Evolutionary conservation across 306 rosid genomes (phyloP), one percentile per base, ranked within the genome.

Genomic region (Alnus glutinosa): DNA sequence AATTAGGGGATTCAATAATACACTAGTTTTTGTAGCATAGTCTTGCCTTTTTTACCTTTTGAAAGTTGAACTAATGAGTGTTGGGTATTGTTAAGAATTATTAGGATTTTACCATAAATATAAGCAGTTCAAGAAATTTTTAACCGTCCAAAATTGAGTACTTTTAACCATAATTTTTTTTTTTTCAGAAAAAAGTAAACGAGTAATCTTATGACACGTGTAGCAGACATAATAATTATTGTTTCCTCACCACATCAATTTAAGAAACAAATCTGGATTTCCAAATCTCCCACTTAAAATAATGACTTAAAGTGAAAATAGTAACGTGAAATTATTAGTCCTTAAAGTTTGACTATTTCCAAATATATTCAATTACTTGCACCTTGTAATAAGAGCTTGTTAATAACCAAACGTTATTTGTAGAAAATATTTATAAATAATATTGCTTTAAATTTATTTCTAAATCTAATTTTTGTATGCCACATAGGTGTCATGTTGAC

Each of bases 211-310:
- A 39, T 55, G 66, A 28, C 66, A 59, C n/a, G 15, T 59, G 37
- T 59, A 85, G 84, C 19, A 36, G 74, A 75, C 46, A 83, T 23
- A 34, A 85, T 85, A 80, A 87, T 87, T 83, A 77, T 77, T 81
- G 79, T 79, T 79, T 71, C 84, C 77, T 80, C 61, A 71, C 50
- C 80, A 51, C 28, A 59, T 81, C 77, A 81, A 75, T 79, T 59
- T 69, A 75, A 76, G 36, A 77, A 73, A 77, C 64, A 39, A 34
- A 75, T 67, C 54, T 83, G 47, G 82, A 68, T 87, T 79, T 81
- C 68, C 64, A 77, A 77, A 83, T 83, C 82, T 83, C 75, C 59
- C 44, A 69, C 73, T 78, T 30, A 49, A 55, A 78, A 58, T 57
- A 70, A 32, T 71, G 76, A 73, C 59, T 69, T 77, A 32, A 59